Evolutionary conservation across 2,329 filamentous ascomycete species (phyloP).

Genomic region (Fusarium lyarnte): DNA sequence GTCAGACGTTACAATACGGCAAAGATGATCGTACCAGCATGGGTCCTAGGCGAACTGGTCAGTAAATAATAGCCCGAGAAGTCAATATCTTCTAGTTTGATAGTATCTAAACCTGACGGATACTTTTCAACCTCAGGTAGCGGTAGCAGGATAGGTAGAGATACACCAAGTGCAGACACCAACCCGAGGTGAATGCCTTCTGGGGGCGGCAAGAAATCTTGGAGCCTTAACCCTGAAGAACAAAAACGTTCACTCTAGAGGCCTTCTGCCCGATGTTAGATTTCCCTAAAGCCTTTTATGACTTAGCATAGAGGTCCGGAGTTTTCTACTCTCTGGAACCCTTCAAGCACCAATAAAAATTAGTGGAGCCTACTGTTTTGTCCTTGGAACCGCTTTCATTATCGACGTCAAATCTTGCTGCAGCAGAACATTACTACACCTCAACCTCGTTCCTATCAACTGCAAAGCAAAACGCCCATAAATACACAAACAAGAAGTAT

Average conservation of each 20-base stretch:
- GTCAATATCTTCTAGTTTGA: neutral
- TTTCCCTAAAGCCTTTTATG: neutral
- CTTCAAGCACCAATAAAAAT: neutral
- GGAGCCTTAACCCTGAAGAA: neutral
- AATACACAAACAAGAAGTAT: neutral
- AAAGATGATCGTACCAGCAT: too few species aligned
- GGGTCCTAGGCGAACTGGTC: neutral
- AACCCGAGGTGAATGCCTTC: neutral
- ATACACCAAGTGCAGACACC: too few species aligned
- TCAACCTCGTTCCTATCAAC: neutral
- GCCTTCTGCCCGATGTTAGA: neutral
- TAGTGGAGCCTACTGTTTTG: slow-evolving; percentile 18
- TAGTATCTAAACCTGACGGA: neutral
- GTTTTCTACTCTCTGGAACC: neutral
- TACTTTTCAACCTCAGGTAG: neutral
- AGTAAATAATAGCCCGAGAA: neutral
- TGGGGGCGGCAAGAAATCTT: too few species aligned
- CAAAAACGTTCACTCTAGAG: neutral
- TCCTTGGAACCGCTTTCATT: neutral
- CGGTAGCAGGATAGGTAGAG: neutral
- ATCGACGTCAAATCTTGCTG: slow-evolving; percentile 2
- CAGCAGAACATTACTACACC: neutral
- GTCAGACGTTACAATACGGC: neutral
- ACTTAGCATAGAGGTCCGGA: neutral
- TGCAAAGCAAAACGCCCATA: neutral